Evolutionary conservation across 2,329 filamentous ascomycete genomes (phyloP).

Genomic region (Hypoxylon sp.): DNA sequence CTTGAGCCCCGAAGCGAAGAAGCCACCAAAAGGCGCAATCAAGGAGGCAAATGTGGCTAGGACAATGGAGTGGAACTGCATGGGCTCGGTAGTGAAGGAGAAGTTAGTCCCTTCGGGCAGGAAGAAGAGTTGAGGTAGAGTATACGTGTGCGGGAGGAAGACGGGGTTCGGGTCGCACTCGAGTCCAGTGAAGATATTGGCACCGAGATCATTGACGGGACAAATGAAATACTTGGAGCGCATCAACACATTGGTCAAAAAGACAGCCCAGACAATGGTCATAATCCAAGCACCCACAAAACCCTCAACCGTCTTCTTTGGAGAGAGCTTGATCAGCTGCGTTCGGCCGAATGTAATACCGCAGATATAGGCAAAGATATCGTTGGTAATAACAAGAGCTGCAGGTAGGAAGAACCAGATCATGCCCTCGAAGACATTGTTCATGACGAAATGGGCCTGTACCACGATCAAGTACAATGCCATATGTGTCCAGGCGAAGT

Average conservation of each 20-base stretch:
- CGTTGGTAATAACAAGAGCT: constrained; percentile 95
- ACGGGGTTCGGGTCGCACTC: constrained; percentile 92
- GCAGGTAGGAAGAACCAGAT: constrained; percentile 99
- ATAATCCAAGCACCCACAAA: constrained; percentile 97
- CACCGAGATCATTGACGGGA: constrained; percentile 94
- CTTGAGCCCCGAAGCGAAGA: constrained; percentile 98
- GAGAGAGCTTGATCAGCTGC: constrained; percentile 96
- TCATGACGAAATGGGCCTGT: constrained; percentile 99
- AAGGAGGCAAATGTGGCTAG: constrained; percentile 95
- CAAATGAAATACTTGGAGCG: constrained; percentile 98
- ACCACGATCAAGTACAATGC: constrained; percentile 97
- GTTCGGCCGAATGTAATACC: constrained; percentile 97
- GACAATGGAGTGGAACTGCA: constrained; percentile 92
- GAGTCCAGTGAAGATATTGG: constrained; percentile 91
- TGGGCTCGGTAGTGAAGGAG: constrained; percentile 82
- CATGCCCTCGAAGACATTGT: constrained; percentile 99
- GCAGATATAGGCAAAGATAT: constrained; percentile 98
- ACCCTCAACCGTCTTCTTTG: constrained; percentile 99
- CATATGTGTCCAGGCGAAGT: constrained; percentile 99
- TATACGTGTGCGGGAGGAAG: constrained; percentile 74
- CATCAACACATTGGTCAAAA: constrained; percentile 86
- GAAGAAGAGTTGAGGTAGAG: constrained; percentile 71
- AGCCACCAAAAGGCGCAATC: constrained; percentile 96
- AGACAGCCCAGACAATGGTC: constrained; percentile 87
- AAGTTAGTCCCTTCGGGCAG: constrained; percentile 59